phyloP scores from a whole-genome alignment of 2,329 filamentous ascomycete genomes.

The Fusarium nelsonii region DNA sequence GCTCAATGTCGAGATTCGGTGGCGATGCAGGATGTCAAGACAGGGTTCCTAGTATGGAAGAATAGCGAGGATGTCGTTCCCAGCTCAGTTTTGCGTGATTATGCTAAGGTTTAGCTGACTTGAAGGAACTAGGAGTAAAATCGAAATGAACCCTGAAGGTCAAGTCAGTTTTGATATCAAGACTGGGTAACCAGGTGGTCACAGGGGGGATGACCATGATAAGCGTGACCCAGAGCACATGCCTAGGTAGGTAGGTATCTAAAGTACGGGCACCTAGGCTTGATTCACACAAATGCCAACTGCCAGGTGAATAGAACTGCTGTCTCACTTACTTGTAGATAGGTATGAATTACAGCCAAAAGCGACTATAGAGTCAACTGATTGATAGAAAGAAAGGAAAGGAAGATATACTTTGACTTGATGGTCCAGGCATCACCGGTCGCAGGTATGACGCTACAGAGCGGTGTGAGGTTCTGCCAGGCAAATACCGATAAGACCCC shows the following conservation, averaged over 20 bases:
- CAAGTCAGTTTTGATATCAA: neutral
- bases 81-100: neutral
- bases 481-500: slow-evolving; percentile 41
- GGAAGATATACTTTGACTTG: neutral
- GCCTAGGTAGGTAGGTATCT: slow-evolving; percentile 10
- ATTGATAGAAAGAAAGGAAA: slow-evolving; percentile 7
- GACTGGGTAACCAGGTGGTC: slow-evolving; percentile 11
- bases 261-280: neutral
- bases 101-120: no score
- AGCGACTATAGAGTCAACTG: slow-evolving; percentile 3
- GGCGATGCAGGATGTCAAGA: neutral
- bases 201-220: slow-evolving; percentile 41
- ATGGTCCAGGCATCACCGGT: slow-evolving; percentile 44
- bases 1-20: neutral
- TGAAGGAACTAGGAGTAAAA: neutral
- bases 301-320: neutral
- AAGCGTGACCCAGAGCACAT: slow-evolving; percentile 47
- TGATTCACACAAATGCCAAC: neutral
- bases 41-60: neutral
- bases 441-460: slow-evolving; percentile 46
- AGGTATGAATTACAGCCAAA: neutral
- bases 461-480: slow-evolving; percentile 48
- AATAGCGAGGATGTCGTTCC: neutral
- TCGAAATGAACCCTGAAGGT: neutral
- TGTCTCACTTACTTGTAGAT: neutral